Evolutionary conservation across 2,329 filamentous ascomycete species (phyloP), one percentile per base, ranked within the genome.

Genomic region (Fusarium oxysporum): DNA sequence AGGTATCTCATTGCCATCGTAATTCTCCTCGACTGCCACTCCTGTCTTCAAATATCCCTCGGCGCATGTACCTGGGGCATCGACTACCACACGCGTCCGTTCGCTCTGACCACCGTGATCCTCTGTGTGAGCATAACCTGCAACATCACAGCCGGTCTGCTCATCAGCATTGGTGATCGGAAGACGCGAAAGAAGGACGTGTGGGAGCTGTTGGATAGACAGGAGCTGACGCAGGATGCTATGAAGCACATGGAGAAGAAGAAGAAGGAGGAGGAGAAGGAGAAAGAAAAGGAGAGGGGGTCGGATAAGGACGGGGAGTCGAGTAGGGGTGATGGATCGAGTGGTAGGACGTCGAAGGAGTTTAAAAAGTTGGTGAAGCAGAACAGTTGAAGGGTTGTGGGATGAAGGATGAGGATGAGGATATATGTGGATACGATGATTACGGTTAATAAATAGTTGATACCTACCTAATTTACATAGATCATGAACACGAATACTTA

Each of bases 141-240:
- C 78, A 97, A 97, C 79, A 91, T 94, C 71, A 88, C 88, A 0
- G 94, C 92, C 0, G 94, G 94, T 7, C 82, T 97, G 3, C 79
- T 96, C 32, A 97, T 97, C 79, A 90, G 86, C 72, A 86, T 94
- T 21, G 94, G 94, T 3, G 93, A 96, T 78, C 88, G 91, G 25
- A 89, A 88, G 71, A 95, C 93, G 4, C 86, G 94, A 56, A 97
- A 97, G 86, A 96, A 95, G 87, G 93, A 97, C 45, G 93, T 97
- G 0, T 85, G 95, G 28, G 91, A 95, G 78, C 87, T 91, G 48
- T 89, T 96, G 82, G 90, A 93, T 76, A 85, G 93, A 35, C 94
- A 96, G 79, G 90, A 94, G 71, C 81, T 97, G 62, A 97, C 94
- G 55, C 79, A 85, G 37, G 84, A 89, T 62, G 87, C 87, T 13